Percentiles rank a stretch among this genome's conserved stretches.
These are phyloP conservation scores for Biscogniauxia marginata DNA, from an alignment of 2,329 filamentous ascomycete species.

Conservation along the genomic window DNA sequence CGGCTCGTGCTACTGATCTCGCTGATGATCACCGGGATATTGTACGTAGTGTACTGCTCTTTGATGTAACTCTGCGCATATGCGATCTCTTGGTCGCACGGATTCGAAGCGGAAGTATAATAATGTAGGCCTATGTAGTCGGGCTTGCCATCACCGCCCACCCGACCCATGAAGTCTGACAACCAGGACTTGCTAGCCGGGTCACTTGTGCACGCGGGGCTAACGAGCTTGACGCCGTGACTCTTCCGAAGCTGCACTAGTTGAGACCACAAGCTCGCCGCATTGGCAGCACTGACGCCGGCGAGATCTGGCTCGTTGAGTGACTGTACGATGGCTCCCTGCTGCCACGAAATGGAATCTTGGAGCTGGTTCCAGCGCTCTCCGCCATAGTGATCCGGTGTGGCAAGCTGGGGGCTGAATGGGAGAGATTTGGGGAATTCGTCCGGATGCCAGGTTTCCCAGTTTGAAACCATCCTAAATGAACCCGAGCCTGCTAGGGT, in stretches of 20 bases:
- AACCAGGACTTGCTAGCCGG: slow-evolving; percentile 32
- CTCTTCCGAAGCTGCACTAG: background rate
- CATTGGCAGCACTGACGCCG: background rate
- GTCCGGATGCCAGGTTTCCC: background rate
- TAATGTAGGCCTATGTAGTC: slow-evolving; percentile 43
- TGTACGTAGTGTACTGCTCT: slow-evolving; percentile 34
- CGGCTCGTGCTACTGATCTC: slow-evolving; percentile 43
- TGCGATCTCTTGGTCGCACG: slow-evolving; percentile 27
- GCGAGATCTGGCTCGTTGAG: background rate
- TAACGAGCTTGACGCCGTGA: background rate
- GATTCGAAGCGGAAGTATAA: slow-evolving; percentile 28
- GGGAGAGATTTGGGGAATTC: background rate
- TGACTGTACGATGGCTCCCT: background rate
- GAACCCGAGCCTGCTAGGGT: background rate
- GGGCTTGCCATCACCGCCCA: slow-evolving; percentile 31
- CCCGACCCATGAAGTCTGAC: slow-evolving; percentile 35
- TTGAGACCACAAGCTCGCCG: background rate
- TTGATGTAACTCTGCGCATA: slow-evolving; percentile 38
- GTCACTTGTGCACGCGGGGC: background rate
- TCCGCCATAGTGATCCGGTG: background rate
- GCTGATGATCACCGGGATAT: slow-evolving; percentile 32
- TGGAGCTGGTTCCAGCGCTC: background rate
- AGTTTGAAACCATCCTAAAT: background rate
- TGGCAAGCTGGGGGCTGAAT: background rate
- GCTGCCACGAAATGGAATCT: background rate